Evolutionary conservation across 176 grass and related monocot genomes (phyloP).

Genomic region (Zoysia pacifica): DNA sequence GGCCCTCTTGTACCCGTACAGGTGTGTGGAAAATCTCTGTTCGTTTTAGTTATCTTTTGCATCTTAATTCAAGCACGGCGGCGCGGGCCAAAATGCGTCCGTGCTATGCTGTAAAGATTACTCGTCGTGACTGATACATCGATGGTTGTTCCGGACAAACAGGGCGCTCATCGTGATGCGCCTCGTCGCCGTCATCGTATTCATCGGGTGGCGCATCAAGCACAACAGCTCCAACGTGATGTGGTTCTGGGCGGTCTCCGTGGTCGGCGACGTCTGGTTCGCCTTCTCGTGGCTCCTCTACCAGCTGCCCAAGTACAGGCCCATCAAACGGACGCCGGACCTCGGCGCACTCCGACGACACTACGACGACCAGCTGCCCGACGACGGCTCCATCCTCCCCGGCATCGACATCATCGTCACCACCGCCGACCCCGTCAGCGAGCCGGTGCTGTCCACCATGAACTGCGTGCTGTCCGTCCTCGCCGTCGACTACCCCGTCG

Average conservation of each 20-base stretch:
- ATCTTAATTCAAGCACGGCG: background rate
- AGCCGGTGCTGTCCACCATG: conserved; percentile 30
- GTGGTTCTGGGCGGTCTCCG: conserved; percentile 35
- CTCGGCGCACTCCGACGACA: conserved; percentile 1
- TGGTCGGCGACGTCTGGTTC: conserved; percentile 22
- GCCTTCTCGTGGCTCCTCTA: conserved; percentile 32
- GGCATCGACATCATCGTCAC: conserved; percentile 32
- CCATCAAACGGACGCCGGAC: conserved; percentile 6
- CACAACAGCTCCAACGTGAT: conserved; percentile 17
- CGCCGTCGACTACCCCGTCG: conserved; percentile 22
- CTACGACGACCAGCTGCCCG: background rate
- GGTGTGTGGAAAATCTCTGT: background rate
- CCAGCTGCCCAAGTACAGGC: conserved; percentile 32
- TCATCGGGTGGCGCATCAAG: conserved; percentile 36
- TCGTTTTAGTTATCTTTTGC: background rate
- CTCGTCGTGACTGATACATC: too few relatives aligned
- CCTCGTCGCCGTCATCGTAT: background rate
- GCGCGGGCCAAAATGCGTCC: too few relatives aligned
- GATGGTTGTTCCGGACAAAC: background rate
- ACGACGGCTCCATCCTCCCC: background rate
- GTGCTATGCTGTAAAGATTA: too few relatives aligned
- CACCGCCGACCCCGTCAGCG: conserved; percentile 23
- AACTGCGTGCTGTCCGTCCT: conserved; percentile 39
- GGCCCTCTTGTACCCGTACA: conserved; percentile 22
- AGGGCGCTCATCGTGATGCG: conserved; percentile 16